These are phyloP conservation scores for Boletus speciosus DNA, from an alignment of 768 basidiomycete genomes.

Conservation along the genomic window DNA sequence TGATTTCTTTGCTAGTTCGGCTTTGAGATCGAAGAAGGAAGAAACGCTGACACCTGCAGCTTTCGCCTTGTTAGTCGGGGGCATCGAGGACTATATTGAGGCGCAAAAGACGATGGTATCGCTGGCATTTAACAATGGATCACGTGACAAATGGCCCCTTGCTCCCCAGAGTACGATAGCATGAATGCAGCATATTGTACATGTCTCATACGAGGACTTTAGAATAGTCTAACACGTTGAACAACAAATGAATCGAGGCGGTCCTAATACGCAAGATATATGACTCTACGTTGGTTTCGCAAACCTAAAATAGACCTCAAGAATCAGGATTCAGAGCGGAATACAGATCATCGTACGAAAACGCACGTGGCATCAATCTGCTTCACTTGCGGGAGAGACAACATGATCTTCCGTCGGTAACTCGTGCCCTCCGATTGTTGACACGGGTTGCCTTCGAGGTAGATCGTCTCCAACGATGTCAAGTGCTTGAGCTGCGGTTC, in stretches of 20 bases:
- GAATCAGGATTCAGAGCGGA: conserved; percentile 1
- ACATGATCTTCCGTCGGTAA: conserved; percentile 86
- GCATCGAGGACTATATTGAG: conserved; percentile 30
- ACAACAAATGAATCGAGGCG: conserved; percentile 38
- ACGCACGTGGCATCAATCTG: conserved; percentile 97
- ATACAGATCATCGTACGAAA: neutral
- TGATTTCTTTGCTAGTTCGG: conserved; percentile 45
- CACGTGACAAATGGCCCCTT: conserved; percentile 10
- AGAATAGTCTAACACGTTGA: conserved; percentile 22
- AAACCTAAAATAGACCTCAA: conserved; percentile 1
- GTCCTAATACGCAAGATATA: conserved; percentile 53
- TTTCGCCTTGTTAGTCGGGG: conserved; percentile 53
- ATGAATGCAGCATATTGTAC: neutral
- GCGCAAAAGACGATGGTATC: neutral
- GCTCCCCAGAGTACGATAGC: neutral
- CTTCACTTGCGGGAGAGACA: conserved; percentile 82
- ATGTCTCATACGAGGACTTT: neutral
- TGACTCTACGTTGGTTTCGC: conserved; percentile 84
- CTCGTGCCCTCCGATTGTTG: conserved; percentile 71
- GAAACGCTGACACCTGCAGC: conserved; percentile 67
- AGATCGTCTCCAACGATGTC: conserved; percentile 74
- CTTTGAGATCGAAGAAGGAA: conserved; percentile 82
- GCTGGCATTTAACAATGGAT: neutral
- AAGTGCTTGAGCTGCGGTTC: conserved; percentile 63
- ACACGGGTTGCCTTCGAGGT: conserved; percentile 93